These are phyloP conservation scores for Hypoxylon intermedium DNA, from an alignment of 495 filamentous ascomycete species.

Conservation along the genomic window DNA sequence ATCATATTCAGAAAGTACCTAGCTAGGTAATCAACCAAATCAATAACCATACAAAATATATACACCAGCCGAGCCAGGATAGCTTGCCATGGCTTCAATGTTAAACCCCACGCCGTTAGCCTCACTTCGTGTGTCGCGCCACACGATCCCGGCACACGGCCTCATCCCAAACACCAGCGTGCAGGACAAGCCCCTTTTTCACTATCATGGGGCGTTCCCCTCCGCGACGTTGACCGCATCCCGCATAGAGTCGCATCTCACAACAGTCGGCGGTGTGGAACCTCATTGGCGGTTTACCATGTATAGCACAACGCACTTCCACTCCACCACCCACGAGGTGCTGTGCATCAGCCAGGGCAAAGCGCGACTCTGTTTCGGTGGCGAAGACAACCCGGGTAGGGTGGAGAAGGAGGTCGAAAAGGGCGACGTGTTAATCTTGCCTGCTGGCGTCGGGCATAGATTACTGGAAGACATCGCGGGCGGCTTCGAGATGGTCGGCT, in stretches of 20 bases:
- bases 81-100: slow-evolving; percentile 46
- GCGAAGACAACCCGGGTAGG: slow-evolving; percentile 64
- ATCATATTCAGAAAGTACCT: too few species aligned
- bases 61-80: too few species aligned
- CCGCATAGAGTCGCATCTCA: slow-evolving; percentile 62
- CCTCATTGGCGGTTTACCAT: slow-evolving; percentile 75
- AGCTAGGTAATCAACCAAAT: too few species aligned
- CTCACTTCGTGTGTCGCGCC: slow-evolving; percentile 59
- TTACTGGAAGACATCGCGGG: slow-evolving; percentile 61
- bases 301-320: slow-evolving; percentile 70
- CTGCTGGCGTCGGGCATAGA: slow-evolving; percentile 70
- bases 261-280: slow-evolving; percentile 57
- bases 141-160: slow-evolving; percentile 64
- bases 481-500: slow-evolving; percentile 71
- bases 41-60: too few species aligned
- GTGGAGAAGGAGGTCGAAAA: slow-evolving; percentile 62
- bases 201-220: slow-evolving; percentile 42
- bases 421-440: slow-evolving; percentile 71
- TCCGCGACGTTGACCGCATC: slow-evolving; percentile 40
- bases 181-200: slow-evolving; percentile 66
- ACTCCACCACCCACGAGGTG: slow-evolving; percentile 71
- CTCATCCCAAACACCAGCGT: slow-evolving; percentile 71
- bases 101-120: slow-evolving; percentile 55
- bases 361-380: slow-evolving; percentile 71
- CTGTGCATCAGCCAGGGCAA: slow-evolving; percentile 64